Evolutionary conservation across 208 protist genomes (phyloP).

Genomic region (Trichomonas tenax): DNA sequence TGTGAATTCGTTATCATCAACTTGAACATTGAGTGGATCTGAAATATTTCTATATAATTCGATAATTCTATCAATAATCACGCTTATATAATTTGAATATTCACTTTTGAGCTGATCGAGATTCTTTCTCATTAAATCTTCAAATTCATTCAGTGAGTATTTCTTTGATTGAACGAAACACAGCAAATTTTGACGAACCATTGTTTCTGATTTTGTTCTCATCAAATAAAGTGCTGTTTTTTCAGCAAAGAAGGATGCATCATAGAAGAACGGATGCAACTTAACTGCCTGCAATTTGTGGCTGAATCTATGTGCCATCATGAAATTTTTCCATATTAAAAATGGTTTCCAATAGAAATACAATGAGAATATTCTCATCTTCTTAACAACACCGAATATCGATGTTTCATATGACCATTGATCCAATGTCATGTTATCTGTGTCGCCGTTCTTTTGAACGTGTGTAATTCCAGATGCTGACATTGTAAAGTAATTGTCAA

Average conservation of each 20-base stretch:
- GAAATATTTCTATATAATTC: not conserved
- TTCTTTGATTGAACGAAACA: not conserved
- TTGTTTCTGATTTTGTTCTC: not conserved
- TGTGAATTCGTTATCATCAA: not conserved
- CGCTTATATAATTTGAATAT: not conserved
- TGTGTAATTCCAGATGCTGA: not conserved
- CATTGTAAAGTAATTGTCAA: not conserved
- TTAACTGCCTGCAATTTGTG: not conserved
- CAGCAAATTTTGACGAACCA: not conserved
- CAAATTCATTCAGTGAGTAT: not conserved
- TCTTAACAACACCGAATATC: not conserved
- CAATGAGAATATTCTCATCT: not conserved
- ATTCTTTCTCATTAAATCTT: not conserved
- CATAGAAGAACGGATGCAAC: not conserved
- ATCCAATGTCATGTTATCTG: not conserved
- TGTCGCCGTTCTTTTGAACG: not conserved
- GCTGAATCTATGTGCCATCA: not conserved
- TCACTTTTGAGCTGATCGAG: not conserved
- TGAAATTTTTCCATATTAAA: slow-evolving; percentile 9
- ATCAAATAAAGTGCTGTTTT: not conserved
- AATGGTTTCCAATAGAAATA: slow-evolving; percentile 21
- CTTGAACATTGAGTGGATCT: not conserved
- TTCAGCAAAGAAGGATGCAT: not conserved
- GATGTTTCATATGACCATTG: not conserved
- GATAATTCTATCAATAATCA: not conserved